Evolutionary conservation across 768 basidiomycete species (phyloP), one percentile per base, ranked within the genome.

Genomic region (Auricularia sp.): DNA sequence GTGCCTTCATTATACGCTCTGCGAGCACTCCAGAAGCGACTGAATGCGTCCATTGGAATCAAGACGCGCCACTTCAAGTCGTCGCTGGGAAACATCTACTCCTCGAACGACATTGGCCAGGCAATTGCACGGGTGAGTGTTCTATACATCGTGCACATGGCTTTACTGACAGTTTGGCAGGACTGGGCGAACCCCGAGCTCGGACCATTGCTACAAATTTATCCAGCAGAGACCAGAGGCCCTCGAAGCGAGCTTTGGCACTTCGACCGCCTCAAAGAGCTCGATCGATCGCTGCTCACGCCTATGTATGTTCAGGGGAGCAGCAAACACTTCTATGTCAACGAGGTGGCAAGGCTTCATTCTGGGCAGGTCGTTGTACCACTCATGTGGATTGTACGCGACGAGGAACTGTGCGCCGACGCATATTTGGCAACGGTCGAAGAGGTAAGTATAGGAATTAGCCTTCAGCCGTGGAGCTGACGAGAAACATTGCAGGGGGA

Each of bases 321-420:
- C 16, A 16, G 42, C 16, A 6, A 16, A 44, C 42, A 44, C 42
- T 44, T 7, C 42, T 74, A 68, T 67, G 54, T 75, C 58, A 37
- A 71, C n/a, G 72, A 75, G 63, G n/a, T 74, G 4, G 61, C 70
- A 13, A 63, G 69, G 58, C 63, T 71, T 3, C 13, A 39, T 21
- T 58, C 67, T 61, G 65, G 69, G 11, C 16, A 42, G 3, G 68
- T 65, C 64, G 67, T 71, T 2, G 65, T 74, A 8, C 71, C 70
- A 1, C 3, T 68, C 11, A 24, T 65, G 8, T 74, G 73, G 75
- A 56, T 75, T n/a, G 42, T 18, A 21, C 13, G 21, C 47, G 37
- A 58, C 2, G 24, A 35, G 3, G 45, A 33, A 14, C 35, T 35
- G 16, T 34, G 42, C 58, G 67, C 65, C 8, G 67, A 67, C 7